phyloP scores from a whole-genome alignment of 768 basidiomycete species.

The Boletus vinaceobasis region DNA sequence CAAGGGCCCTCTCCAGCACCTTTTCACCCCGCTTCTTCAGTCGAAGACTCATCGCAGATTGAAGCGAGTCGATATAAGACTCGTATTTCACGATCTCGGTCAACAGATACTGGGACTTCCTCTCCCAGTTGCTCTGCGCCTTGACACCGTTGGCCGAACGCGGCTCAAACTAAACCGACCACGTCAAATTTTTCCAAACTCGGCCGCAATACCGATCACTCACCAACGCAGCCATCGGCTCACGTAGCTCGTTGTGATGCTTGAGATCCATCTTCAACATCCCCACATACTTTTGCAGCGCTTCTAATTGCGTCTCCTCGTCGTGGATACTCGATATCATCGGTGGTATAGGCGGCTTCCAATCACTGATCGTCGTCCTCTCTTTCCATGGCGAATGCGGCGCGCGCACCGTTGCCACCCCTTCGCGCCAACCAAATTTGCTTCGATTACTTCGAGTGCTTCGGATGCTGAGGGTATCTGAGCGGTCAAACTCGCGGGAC shows the following conservation, averaged over 20 bases:
- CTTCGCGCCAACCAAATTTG: slow-evolving; percentile 71
- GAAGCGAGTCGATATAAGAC: slow-evolving; percentile 89
- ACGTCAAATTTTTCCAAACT: too few species aligned
- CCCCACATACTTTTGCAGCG: slow-evolving; percentile 75
- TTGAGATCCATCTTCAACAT: slow-evolving; percentile 76
- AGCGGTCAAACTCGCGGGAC: slow-evolving; percentile 43
- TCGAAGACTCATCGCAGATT: slow-evolving; percentile 76
- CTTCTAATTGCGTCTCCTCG: slow-evolving; percentile 91
- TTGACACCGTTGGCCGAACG: slow-evolving; percentile 71
- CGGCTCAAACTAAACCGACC: slow-evolving; percentile 55
- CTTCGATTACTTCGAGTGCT: slow-evolving; percentile 74
- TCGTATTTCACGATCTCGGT: slow-evolving; percentile 95
- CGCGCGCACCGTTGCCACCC: slow-evolving; percentile 59
- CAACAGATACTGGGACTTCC: slow-evolving; percentile 83
- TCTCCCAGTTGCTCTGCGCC: slow-evolving; percentile 89
- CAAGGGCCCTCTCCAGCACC: slow-evolving; percentile 59
- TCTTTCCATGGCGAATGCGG: slow-evolving; percentile 75
- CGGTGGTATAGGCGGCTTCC: slow-evolving; percentile 89
- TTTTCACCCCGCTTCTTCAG: slow-evolving; percentile 91
- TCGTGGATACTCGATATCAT: slow-evolving; percentile 81
- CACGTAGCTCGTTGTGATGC: slow-evolving; percentile 76
- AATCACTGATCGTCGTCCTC: slow-evolving; percentile 80
- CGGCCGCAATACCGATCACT: background rate
- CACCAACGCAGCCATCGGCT: slow-evolving; percentile 81
- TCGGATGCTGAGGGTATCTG: slow-evolving; percentile 69